These are phyloP conservation scores for Candida jianshihensis DNA, from an alignment of 805 yeast species.

Conservation along the genomic window DNA sequence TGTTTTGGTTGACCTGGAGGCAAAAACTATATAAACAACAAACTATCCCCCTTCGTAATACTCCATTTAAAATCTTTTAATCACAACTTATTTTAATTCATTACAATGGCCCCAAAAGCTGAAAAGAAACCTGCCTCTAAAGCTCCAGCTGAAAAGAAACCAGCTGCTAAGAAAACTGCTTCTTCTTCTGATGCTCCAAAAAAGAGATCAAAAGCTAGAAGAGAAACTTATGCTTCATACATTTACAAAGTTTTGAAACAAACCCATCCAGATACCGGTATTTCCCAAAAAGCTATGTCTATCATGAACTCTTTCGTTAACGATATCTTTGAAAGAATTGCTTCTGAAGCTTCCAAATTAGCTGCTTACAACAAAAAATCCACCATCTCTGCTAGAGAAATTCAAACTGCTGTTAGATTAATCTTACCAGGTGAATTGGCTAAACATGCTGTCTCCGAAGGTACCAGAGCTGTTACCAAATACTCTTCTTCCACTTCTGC, in stretches of 20 bases:
- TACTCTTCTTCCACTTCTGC: slow-evolving; percentile 64
- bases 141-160: slow-evolving; percentile 95
- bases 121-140: slow-evolving; percentile 76
- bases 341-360: slow-evolving; percentile 94
- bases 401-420: slow-evolving; percentile 97
- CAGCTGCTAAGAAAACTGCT: slow-evolving; percentile 88
- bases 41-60: not conserved
- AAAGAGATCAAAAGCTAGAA: slow-evolving; percentile 93
- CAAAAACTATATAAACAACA: slow-evolving; percentile 7
- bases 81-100: not conserved
- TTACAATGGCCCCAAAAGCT: slow-evolving; percentile 52
- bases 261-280: slow-evolving; percentile 99
- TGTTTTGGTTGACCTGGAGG: not conserved
- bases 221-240: slow-evolving; percentile 96
- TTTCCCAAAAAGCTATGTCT: slow-evolving; percentile 96
- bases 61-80: too few species aligned
- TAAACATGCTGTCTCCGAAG: slow-evolving; percentile 97
- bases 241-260: slow-evolving; percentile 97
- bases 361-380: slow-evolving; percentile 99
- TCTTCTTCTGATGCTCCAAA: slow-evolving; percentile 70
- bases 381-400: slow-evolving; percentile 96
- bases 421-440: slow-evolving; percentile 98
- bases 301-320: slow-evolving; percentile 97
- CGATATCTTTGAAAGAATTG: slow-evolving; percentile 97
- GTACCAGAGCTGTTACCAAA: slow-evolving; percentile 97